A percentile compares a stretch with the other conserved stretches of the same genome.
Conservation (phyloP, 1,284 basidiomycete species). For the Schizopora paradoxa region DNA sequence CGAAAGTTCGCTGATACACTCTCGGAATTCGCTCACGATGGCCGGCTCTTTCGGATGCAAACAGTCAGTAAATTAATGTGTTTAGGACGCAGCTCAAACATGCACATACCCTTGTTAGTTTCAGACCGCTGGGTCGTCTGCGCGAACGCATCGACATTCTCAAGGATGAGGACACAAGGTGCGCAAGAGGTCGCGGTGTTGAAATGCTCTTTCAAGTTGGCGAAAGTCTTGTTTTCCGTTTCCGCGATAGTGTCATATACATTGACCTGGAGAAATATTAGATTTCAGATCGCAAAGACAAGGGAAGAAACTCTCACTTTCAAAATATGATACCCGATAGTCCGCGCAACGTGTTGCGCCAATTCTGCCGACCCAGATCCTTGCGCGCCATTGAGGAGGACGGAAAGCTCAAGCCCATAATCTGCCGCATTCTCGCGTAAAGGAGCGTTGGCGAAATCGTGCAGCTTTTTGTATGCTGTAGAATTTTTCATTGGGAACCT, state of each 20-base stretch:
- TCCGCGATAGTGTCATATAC: slow-evolving; percentile 86
- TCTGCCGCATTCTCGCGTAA: slow-evolving; percentile 48
- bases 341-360: slow-evolving; percentile 51
- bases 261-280: slow-evolving; percentile 58
- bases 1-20: slow-evolving; percentile 56
- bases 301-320: slow-evolving; percentile 48
- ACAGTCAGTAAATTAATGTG: no score
- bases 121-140: slow-evolving; percentile 65
- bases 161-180: slow-evolving; percentile 81
- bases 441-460: slow-evolving; percentile 50
- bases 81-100: no score
- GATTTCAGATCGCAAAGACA: not conserved
- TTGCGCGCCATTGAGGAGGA: slow-evolving; percentile 70
- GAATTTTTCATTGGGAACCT: slow-evolving; percentile 16
- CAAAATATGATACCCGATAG: slow-evolving; percentile 72
- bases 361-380: slow-evolving; percentile 73
- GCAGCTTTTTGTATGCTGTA: slow-evolving; percentile 37
- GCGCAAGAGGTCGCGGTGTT: slow-evolving; percentile 78
- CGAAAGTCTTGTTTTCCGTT: slow-evolving; percentile 76
- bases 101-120: slow-evolving; percentile 55
- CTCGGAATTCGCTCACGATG: slow-evolving; percentile 57
- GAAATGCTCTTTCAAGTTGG: slow-evolving; percentile 67
- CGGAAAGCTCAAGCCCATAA: slow-evolving; percentile 57
- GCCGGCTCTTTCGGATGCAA: slow-evolving; percentile 45
- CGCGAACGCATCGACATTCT: slow-evolving; percentile 81